Evolutionary conservation across 1,139 yeast genomes (phyloP).

Genomic region (Scheffersomyces cryptocercus): DNA sequence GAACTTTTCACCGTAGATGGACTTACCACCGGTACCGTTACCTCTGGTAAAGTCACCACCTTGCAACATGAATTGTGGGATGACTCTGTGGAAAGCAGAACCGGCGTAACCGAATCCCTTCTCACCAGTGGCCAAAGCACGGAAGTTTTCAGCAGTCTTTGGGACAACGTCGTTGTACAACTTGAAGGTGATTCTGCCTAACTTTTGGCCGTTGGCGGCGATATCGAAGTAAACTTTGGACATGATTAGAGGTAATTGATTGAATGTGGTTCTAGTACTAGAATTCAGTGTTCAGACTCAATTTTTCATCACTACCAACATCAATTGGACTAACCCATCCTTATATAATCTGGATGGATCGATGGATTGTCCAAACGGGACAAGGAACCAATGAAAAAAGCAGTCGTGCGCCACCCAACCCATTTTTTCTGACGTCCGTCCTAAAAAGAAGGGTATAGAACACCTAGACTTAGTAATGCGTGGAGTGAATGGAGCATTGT

Average conservation of each 20-base stretch:
- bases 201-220: constrained; percentile 61
- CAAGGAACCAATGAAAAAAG: too few species aligned
- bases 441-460: constrained; percentile 1
- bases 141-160: constrained; percentile 97
- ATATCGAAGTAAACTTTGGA: constrained; percentile 76
- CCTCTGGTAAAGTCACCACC: constrained; percentile 98
- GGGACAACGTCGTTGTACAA: constrained; percentile 94
- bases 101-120: constrained; percentile 94
- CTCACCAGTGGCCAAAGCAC: constrained; percentile 96
- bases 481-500: background rate
- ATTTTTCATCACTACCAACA: too few species aligned
- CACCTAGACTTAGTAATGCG: background rate
- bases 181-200: constrained; percentile 79
- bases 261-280: too few species aligned
- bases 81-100: constrained; percentile 97
- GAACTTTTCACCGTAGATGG: constrained; percentile 95
- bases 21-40: constrained; percentile 98
- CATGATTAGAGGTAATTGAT: constrained; percentile 26
- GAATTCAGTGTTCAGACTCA: too few species aligned
- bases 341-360: too few species aligned
- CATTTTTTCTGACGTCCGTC: background rate
- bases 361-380: too few species aligned
- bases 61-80: constrained; percentile 97
- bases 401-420: background rate
- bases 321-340: too few species aligned